phyloP scores from a whole-genome alignment of 305 asterid genomes.

The Ilex paraguariensis region DNA sequence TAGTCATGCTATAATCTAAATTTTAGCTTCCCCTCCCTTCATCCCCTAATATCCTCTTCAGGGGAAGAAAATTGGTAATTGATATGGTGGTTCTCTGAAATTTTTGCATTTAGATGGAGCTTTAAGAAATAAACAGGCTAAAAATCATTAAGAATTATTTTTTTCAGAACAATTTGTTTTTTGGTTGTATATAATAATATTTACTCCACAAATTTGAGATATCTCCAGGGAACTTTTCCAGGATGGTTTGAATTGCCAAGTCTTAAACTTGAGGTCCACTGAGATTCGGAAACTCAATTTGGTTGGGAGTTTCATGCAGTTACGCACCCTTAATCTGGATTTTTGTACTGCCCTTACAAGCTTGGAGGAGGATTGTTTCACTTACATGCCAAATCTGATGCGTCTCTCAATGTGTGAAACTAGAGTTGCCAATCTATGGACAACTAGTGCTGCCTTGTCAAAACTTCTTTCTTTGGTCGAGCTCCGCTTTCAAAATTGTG shows the following conservation, averaged over 20 bases:
- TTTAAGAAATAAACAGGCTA: no score
- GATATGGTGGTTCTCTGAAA: no score
- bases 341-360: conserved; percentile 81
- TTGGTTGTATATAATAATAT: no score
- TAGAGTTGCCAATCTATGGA: conserved; percentile 80
- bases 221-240: conserved; percentile 70
- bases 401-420: conserved; percentile 81
- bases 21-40: no score
- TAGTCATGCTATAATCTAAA: no score
- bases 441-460: conserved; percentile 68
- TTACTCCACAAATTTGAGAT: no score
- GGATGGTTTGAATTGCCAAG: conserved; percentile 68
- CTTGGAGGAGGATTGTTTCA: conserved; percentile 77
- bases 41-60: no score
- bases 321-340: conserved; percentile 77
- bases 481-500: no score
- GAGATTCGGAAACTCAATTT: conserved; percentile 76
- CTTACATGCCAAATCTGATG: conserved; percentile 74
- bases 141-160: no score
- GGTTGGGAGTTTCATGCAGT: conserved; percentile 58
- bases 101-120: no score
- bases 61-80: no score
- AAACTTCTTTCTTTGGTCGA: conserved; percentile 59
- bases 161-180: no score
- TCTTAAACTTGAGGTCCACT: conserved; percentile 63